phyloP scores from a whole-genome alignment of 495 filamentous ascomycete species.

The Wilcoxina mikolae region DNA sequence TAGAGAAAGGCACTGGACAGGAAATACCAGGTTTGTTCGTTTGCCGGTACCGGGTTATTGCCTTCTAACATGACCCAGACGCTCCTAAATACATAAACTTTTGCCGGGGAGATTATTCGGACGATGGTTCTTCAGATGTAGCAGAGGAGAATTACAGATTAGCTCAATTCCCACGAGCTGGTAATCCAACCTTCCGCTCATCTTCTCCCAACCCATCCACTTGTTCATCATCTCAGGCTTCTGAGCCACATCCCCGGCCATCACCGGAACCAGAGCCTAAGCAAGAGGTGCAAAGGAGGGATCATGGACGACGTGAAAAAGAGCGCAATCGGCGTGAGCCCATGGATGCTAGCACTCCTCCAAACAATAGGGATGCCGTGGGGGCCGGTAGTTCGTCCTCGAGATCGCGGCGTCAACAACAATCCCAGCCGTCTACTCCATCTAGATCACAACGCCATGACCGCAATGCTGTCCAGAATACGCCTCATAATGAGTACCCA shows the following conservation, averaged over 20 bases:
- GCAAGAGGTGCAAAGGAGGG: neutral
- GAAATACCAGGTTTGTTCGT: conserved; percentile 55
- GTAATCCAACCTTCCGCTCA: conserved; percentile 86
- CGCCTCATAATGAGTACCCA: conserved; percentile 83
- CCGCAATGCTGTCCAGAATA: conserved; percentile 22
- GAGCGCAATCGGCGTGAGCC: conserved; percentile 13
- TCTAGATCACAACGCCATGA: conserved; percentile 19
- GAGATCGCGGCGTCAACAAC: conserved; percentile 20
- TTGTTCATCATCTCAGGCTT: conserved; percentile 21
- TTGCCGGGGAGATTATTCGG: conserved; percentile 65
- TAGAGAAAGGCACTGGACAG: conserved; percentile 76
- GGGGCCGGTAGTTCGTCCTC: conserved; percentile 16
- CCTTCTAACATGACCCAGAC: conserved; percentile 35
- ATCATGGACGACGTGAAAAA: conserved; percentile 16
- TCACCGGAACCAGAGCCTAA: neutral
- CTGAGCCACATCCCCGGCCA: conserved; percentile 13
- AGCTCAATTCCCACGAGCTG: conserved; percentile 84
- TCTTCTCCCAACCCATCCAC: conserved; percentile 63
- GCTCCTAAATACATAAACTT: conserved; percentile 98
- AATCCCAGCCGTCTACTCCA: conserved; percentile 13
- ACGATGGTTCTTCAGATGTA: conserved; percentile 64
- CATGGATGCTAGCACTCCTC: conserved; percentile 3
- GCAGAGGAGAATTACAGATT: conserved; percentile 83
- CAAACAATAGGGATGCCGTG: conserved; percentile 14
- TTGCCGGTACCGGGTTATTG: neutral